Evolutionary conservation across 768 basidiomycete genomes (phyloP).

Genomic region (Russula earlei): DNA sequence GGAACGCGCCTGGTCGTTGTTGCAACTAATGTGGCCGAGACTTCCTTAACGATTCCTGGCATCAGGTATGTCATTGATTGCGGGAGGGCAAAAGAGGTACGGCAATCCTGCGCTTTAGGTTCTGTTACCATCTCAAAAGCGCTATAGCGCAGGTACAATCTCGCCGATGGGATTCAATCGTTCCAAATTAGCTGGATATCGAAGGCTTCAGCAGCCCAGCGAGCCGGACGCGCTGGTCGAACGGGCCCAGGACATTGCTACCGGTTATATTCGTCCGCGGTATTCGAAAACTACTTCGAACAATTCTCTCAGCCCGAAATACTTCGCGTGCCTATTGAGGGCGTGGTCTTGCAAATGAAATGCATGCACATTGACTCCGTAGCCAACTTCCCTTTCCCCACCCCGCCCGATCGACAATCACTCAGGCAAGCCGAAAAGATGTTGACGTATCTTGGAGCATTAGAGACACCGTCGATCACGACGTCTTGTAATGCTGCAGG

Average conservation of each 20-base stretch:
- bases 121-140: neutral
- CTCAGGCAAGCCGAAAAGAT: conserved; percentile 76
- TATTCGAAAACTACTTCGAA: conserved; percentile 90
- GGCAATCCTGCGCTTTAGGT: neutral
- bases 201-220: conserved; percentile 38
- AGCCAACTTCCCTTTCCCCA: conserved; percentile 96
- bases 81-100: conserved; percentile 88
- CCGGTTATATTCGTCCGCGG: conserved; percentile 88
- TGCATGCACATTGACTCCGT: conserved; percentile 97
- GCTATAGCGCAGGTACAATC: conserved; percentile 71
- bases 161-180: conserved; percentile 73
- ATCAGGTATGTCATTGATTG: conserved; percentile 98
- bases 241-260: conserved; percentile 99
- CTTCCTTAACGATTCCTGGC: conserved; percentile 92
- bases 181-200: conserved; percentile 81
- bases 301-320: conserved; percentile 87
- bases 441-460: conserved; percentile 74
- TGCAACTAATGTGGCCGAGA: conserved; percentile 94
- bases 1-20: conserved; percentile 85
- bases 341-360: conserved; percentile 97
- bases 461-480: conserved; percentile 32
- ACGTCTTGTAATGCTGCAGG: conserved; percentile 26
- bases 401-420: conserved; percentile 73
- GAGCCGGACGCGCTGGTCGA: conserved; percentile 93
- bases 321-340: conserved; percentile 91